These are phyloP conservation scores for Yamadazyma atlantica DNA, from an alignment of 1,139 yeast genomes.

Conservation along the genomic window DNA sequence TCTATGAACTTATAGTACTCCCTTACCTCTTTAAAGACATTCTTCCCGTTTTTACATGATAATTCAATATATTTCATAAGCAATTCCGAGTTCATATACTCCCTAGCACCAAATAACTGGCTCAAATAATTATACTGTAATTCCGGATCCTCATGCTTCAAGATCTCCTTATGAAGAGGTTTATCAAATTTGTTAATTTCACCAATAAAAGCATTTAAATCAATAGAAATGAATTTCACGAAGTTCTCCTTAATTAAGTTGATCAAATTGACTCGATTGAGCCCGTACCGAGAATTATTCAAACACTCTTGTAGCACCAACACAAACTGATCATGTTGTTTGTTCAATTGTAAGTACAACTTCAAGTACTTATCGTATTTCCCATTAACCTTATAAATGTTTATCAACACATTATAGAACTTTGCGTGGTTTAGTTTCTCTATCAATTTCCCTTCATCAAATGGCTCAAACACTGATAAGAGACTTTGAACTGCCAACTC, in stretches of 20 bases:
- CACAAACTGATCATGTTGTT: conserved; percentile 16
- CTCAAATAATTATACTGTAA: conserved; percentile 30
- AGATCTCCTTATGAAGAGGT: conserved; percentile 33
- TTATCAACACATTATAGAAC: conserved; percentile 58
- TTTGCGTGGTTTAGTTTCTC: conserved; percentile 52
- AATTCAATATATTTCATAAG: conserved; percentile 31
- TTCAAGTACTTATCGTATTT: conserved; percentile 50
- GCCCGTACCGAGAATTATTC: conserved; percentile 23
- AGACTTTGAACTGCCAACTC: conserved; percentile 73
- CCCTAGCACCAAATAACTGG: conserved; percentile 15
- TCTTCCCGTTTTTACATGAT: conserved; percentile 18
- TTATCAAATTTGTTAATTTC: conserved; percentile 39
- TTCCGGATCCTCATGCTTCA: conserved; percentile 22
- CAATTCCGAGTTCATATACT: conserved; percentile 19
- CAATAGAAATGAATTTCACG: conserved; percentile 29
- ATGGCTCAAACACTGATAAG: conserved; percentile 60
- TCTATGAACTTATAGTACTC: conserved; percentile 2
- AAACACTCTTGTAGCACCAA: conserved; percentile 42
- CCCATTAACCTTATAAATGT: conserved; percentile 54
- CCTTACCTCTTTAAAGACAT: conserved; percentile 5
- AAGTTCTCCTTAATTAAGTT: conserved; percentile 39
- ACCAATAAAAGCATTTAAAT: conserved; percentile 35
- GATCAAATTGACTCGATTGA: conserved; percentile 35
- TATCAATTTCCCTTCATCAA: conserved; percentile 46
- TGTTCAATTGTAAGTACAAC: conserved; percentile 12